Conservation (phyloP, 345 rosid species). For the Isatis tinctoria region DNA sequence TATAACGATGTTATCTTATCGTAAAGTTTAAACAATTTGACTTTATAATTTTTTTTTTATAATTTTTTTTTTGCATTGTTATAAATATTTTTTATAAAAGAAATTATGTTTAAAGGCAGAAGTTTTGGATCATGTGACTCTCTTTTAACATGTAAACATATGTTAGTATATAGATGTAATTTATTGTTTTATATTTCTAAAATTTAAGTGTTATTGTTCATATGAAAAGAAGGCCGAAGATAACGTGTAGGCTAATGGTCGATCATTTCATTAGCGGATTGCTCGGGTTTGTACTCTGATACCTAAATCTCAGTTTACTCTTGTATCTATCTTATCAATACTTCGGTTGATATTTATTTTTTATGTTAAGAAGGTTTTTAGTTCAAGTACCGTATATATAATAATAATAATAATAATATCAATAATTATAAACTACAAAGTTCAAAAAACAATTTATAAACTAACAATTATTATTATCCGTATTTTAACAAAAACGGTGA, state of each 20-base stretch:
- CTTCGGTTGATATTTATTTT: neutral
- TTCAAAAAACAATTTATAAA: too few relatives aligned
- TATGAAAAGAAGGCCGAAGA: conserved; percentile 38
- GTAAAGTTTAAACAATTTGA: too few relatives aligned
- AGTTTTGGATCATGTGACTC: too few relatives aligned
- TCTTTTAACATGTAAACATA: too few relatives aligned
- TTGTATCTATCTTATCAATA: neutral
- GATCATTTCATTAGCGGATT: conserved; percentile 46
- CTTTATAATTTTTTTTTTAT: too few relatives aligned
- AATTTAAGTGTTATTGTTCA: neutral
- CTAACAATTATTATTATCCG: neutral
- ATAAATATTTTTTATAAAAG: too few relatives aligned
- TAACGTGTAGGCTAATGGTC: conserved; percentile 33
- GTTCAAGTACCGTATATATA: neutral
- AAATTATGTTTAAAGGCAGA: too few relatives aligned
- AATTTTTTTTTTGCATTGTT: too few relatives aligned
- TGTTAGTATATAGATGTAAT: too few relatives aligned
- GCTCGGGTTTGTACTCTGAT: conserved; percentile 33
- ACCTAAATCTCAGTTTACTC: neutral
- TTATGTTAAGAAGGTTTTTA: neutral
- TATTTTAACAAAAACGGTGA: neutral
- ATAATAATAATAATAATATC: neutral
- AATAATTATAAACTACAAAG: neutral
- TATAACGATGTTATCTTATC: too few relatives aligned
- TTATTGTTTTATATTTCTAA: neutral